phyloP scores from a whole-genome alignment of 2,329 filamentous ascomycete genomes.

The Microcyclospora tardicrescens region DNA sequence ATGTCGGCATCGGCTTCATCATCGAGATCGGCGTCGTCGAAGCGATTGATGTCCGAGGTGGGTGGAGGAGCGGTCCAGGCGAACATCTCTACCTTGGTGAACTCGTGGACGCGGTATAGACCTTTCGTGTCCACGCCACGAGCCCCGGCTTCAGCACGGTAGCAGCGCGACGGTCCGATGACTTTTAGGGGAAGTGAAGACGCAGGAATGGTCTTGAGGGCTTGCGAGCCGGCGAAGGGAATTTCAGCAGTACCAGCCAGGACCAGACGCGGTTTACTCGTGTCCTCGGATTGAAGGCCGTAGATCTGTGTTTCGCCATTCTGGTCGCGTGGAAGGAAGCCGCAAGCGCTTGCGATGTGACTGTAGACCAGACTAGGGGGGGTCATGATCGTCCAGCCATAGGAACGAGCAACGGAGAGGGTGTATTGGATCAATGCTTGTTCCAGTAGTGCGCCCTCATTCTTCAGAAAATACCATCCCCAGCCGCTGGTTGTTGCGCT shows the following conservation, averaged over 20 bases:
- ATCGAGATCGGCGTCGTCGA: conserved; percentile 12
- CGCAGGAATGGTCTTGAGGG: conserved; percentile 54
- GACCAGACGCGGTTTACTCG: conserved; percentile 54
- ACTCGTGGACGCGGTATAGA: conserved; percentile 93
- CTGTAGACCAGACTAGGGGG: conserved; percentile 86
- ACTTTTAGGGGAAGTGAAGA: conserved; percentile 60
- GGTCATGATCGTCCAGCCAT: conserved; percentile 67
- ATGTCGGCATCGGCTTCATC: background rate
- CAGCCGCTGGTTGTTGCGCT: conserved; percentile 77
- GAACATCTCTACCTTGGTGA: conserved; percentile 97
- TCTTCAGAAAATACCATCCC: conserved; percentile 96
- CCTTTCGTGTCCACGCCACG: conserved; percentile 85
- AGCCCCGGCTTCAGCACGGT: conserved; percentile 85
- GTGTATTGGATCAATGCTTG: conserved; percentile 86
- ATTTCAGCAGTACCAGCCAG: conserved; percentile 90
- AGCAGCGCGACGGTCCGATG: conserved; percentile 82
- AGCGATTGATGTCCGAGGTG: conserved; percentile 14
- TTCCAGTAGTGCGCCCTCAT: conserved; percentile 85
- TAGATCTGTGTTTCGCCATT: conserved; percentile 91
- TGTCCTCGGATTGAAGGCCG: conserved; percentile 45
- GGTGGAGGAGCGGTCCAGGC: conserved; percentile 62
- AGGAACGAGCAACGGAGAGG: conserved; percentile 54
- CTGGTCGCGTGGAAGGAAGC: conserved; percentile 85
- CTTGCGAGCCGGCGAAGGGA: conserved; percentile 80
- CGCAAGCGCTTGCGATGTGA: conserved; percentile 80